Base-by-base conservation (phyloP, 768 basidiomycete species). In the Mycena leptocephala region DNA sequence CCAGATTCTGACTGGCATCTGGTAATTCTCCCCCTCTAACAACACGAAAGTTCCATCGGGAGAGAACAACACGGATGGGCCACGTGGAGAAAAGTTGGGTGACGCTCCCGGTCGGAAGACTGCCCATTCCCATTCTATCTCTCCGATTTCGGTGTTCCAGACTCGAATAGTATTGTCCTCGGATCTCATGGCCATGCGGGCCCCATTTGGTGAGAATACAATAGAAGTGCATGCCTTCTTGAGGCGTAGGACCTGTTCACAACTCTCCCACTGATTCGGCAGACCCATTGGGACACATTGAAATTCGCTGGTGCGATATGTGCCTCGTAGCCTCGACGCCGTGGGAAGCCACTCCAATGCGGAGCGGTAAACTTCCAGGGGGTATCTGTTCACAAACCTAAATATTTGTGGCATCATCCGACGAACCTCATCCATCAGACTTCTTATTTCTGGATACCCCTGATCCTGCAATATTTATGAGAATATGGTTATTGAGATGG, bases 291-390 rank as follows among this genome's bases (percentile, higher is more conserved):
- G 33, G 56, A 56, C 53, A 41, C 14, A n/a, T 14, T 11, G 33
- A 6, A 26, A 11, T 1, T 14, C 11, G 11, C 7, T 30, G 1
- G 33, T 35, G 39, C 11, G 3, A 20, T 68, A 70, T 46, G 37
- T 32, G 5, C 46, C 8, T 5, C 56, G 39, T 3, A 70, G 10
- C 26, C 13, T 58, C 5, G 56, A 70, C 5, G 22, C 3, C 22
- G 7, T 5, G 3, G 68, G 68, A 32, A 70, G 41, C 68, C 68
- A 70, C 41, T 43, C 39, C n/a, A 51, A 24, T 11, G 68, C 68
- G 7, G 68, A 70, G 24, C 22, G 10, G 30, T 70, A 70, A n/a
- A 70, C 28, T 32, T 70, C 56, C 20, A 59, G 9, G 2, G 68
- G 68, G 22, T 59, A 70, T 46, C 13, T 14, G 11, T 20, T 5